phyloP scores from a whole-genome alignment of 192 early-diverging fungal species.

The Allomyces macrogynus region DNA sequence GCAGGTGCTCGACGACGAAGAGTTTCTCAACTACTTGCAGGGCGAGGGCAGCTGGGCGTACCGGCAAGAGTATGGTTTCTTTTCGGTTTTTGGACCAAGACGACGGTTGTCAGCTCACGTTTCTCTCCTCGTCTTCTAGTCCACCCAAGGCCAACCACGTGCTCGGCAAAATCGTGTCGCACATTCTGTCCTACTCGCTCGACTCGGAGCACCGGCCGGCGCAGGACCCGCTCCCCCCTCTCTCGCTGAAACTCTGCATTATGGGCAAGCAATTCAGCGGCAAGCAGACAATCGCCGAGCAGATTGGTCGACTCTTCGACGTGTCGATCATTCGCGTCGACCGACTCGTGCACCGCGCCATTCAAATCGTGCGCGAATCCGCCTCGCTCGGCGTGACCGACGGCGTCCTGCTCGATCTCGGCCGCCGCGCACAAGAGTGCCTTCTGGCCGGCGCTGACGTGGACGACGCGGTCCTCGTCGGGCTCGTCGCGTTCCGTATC shows the following conservation, averaged over 20 bases:
- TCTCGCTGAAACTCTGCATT: constrained; percentile 22
- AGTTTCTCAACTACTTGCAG: constrained; percentile 29
- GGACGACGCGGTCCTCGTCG: constrained; percentile 25
- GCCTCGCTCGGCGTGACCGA: constrained; percentile 1
- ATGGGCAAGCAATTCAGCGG: constrained; percentile 35
- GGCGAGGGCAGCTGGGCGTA: constrained; percentile 22
- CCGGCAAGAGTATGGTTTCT: constrained; percentile 3
- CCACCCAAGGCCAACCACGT: not conserved
- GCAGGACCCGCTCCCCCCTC: constrained; percentile 15
- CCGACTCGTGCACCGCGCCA: constrained; percentile 22
- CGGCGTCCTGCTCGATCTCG: constrained; percentile 1
- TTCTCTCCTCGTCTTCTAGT: too few species aligned
- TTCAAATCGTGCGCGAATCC: constrained; percentile 5
- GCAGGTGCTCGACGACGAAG: constrained; percentile 23
- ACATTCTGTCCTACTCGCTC: constrained; percentile 20
- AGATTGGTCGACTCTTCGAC: constrained; percentile 15
- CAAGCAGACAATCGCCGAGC: constrained; percentile 19
- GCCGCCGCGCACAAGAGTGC: constrained; percentile 1
- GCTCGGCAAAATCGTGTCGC: constrained; percentile 18
- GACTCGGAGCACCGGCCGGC: constrained; percentile 14
- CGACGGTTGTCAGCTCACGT: too few species aligned
- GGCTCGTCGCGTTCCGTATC: constrained; percentile 28
- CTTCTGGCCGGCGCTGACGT: constrained; percentile 22
- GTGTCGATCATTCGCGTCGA: constrained; percentile 18
- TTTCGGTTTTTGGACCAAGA: not conserved